Evolutionary conservation across 163 green algal genomes (phyloP).

Genomic region (Scenedesmus sp.): DNA sequence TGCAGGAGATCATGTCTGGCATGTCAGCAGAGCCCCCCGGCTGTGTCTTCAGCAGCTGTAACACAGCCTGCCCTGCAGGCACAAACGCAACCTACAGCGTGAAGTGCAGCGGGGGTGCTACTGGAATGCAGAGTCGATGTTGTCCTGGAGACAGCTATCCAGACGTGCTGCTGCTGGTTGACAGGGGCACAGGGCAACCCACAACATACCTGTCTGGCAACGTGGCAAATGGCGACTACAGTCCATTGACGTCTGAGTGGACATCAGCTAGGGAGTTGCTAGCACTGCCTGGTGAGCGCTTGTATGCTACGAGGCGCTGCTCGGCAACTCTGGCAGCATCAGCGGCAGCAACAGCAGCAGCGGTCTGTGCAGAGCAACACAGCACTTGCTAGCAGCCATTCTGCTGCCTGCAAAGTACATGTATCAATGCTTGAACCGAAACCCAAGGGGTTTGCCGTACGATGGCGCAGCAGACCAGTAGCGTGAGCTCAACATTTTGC

Average conservation of each 20-base stretch:
- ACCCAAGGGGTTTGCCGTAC: not conserved
- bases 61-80: not conserved
- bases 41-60: conserved; percentile 19
- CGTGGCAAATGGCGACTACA: conserved; percentile 6
- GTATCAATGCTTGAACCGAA: not conserved
- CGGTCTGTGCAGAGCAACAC: not conserved
- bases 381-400: not conserved
- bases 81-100: not conserved
- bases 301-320: not conserved
- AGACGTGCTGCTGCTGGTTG: conserved; percentile 60
- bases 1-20: conserved; percentile 59
- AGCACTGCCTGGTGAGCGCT: conserved; percentile 52
- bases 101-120: not conserved
- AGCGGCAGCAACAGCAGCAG: not conserved
- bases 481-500: not conserved
- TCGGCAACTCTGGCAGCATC: no score
- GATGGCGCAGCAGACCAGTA: not conserved
- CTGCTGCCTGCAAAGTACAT: not conserved
- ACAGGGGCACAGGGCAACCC: conserved; percentile 42
- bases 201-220: not conserved
- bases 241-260: conserved; percentile 42
- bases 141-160: conserved; percentile 54
- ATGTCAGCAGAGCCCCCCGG: conserved; percentile 54
- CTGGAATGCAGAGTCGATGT: conserved; percentile 35
- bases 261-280: conserved; percentile 54